Conservation (phyloP, 306 rosid species). For the Hippophae rhamnoides region DNA sequence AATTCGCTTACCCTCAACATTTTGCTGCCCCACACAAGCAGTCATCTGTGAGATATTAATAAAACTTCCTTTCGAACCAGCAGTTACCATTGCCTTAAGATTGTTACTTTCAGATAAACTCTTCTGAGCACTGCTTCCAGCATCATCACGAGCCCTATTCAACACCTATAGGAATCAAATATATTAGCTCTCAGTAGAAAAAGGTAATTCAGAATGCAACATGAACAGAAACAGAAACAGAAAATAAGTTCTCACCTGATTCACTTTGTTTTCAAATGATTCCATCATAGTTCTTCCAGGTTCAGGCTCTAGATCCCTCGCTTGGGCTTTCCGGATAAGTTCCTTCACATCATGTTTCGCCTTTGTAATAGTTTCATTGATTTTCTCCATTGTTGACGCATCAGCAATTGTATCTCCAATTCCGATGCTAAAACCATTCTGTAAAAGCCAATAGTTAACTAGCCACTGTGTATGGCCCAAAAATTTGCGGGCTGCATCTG, state of each 20-base stretch:
- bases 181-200: constrained; percentile 8
- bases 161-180: constrained; percentile 36
- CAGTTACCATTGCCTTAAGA: constrained; percentile 99
- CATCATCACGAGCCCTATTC: constrained; percentile 97
- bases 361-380: constrained; percentile 72
- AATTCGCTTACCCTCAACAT: constrained; percentile 98
- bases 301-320: constrained; percentile 77
- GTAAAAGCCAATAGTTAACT: constrained; percentile 96
- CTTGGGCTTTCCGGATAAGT: constrained; percentile 78
- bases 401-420: constrained; percentile 99
- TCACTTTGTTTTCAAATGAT: constrained; percentile 91
- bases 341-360: constrained; percentile 88
- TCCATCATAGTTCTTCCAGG: constrained; percentile 99
- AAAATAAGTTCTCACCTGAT: constrained; percentile 44
- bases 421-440: constrained; percentile 92
- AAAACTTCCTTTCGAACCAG: constrained; percentile 98
- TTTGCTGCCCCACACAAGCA: constrained; percentile 99
- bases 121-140: constrained; percentile 94
- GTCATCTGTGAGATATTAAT: constrained; percentile 99
- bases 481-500: constrained; percentile 97
- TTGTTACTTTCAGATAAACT: constrained; percentile 94
- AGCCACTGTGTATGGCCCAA: constrained; percentile 99
- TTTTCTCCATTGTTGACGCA: constrained; percentile 84
- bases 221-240: constrained; percentile 5
- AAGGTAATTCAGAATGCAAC: not conserved